These are phyloP conservation scores for Aureobasidium sp. DNA, from an alignment of 2,329 filamentous ascomycete genomes.

Conservation along the genomic window DNA sequence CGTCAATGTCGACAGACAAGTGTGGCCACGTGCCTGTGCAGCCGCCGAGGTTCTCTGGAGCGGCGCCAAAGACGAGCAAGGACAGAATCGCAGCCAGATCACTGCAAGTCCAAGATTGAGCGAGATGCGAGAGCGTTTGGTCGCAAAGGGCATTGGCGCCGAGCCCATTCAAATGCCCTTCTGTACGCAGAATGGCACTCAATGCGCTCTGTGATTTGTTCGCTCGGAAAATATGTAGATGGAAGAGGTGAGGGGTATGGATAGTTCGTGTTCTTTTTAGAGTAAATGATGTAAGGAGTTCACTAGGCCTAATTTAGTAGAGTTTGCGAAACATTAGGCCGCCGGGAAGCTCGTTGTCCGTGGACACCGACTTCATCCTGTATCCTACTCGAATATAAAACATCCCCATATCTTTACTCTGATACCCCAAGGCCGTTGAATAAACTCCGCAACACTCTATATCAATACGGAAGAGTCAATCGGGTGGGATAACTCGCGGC, in stretches of 20 bases:
- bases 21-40: constrained; percentile 70
- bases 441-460: background rate
- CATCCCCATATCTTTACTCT: background rate
- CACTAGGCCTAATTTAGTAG: background rate
- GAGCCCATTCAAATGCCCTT: constrained; percentile 63
- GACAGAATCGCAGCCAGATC: constrained; percentile 62
- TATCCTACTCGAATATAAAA: background rate
- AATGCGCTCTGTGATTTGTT: constrained; percentile 28
- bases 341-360: background rate
- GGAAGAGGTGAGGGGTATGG: background rate
- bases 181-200: constrained; percentile 55
- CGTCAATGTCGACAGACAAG: constrained; percentile 62
- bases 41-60: constrained; percentile 77
- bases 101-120: constrained; percentile 60
- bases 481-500: background rate
- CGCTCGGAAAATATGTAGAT: background rate
- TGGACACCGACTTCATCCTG: background rate
- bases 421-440: background rate
- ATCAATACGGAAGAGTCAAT: background rate
- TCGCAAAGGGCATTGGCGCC: constrained; percentile 56
- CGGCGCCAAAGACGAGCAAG: constrained; percentile 55
- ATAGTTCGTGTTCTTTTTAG: too few relatives aligned
- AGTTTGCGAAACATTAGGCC: background rate
- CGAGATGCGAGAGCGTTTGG: constrained; percentile 68
- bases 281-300: background rate